phyloP scores from a whole-genome alignment of 352 stramenopile genomes.

The Phytophthora ramorum region DNA sequence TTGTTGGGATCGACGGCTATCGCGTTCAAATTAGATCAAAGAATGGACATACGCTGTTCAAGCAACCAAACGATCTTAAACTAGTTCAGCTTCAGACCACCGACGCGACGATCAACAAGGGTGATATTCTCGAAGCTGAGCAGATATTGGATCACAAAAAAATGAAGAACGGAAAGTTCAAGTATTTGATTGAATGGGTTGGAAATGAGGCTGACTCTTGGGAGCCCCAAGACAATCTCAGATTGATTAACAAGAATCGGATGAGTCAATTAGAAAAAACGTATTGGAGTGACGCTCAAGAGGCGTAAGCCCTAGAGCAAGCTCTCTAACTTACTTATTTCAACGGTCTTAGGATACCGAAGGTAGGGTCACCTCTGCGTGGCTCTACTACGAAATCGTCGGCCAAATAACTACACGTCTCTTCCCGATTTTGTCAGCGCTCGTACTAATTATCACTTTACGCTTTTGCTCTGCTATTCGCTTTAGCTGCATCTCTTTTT shows the following conservation, averaged over 20 bases:
- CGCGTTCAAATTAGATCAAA: conserved; percentile 24
- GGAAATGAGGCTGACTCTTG: conserved; percentile 24
- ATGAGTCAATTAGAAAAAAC: neutral
- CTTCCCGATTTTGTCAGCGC: no score
- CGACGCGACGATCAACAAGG: conserved; percentile 12
- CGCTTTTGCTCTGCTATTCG: no score
- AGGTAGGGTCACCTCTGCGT: no score
- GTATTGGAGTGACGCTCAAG: no score
- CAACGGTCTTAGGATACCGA: no score
- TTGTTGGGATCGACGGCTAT: conserved; percentile 29
- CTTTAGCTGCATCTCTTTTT: no score
- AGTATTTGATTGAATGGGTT: conserved; percentile 15
- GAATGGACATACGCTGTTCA: conserved; percentile 32
- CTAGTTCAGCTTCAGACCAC: conserved; percentile 16
- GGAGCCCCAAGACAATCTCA: conserved; percentile 9
- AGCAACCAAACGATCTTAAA: conserved; percentile 23
- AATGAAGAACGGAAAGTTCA: conserved; percentile 16
- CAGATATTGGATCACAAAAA: conserved; percentile 18
- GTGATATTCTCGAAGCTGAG: conserved; percentile 31
- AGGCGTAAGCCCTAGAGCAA: no score
- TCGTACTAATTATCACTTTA: no score
- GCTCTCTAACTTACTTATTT: no score
- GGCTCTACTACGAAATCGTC: no score
- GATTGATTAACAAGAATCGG: neutral
- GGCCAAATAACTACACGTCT: no score